phyloP scores from a whole-genome alignment of 495 filamentous ascomycete species.

The Penicillium cataractarum region DNA sequence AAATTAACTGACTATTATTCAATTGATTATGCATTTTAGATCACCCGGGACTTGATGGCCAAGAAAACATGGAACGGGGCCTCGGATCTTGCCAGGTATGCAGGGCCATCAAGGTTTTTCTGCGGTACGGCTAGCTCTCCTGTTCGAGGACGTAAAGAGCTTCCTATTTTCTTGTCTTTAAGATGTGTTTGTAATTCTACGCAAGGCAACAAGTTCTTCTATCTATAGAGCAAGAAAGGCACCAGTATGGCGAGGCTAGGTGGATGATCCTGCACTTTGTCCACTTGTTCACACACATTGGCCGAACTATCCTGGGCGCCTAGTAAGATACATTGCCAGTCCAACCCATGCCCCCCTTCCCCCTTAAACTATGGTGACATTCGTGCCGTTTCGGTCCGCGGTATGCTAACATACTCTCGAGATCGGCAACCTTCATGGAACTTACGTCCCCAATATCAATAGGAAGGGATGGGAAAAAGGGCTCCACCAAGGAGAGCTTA shows the following conservation, averaged over 20 bases:
- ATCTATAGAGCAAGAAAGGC: background rate
- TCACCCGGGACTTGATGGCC: background rate
- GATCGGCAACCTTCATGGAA: constrained; percentile 28
- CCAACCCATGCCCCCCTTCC: background rate
- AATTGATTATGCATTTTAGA: background rate
- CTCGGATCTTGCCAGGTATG: constrained; percentile 20
- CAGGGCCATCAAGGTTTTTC: constrained; percentile 11
- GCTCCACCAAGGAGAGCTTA: constrained; percentile 18
- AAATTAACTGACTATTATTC: too few species aligned
- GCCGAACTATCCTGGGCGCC: background rate
- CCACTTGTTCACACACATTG: background rate
- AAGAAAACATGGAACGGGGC: constrained; percentile 9
- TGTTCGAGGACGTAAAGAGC: background rate
- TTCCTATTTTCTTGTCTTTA: background rate
- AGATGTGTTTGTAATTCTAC: background rate
- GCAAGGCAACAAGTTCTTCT: background rate
- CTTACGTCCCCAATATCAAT: constrained; percentile 17
- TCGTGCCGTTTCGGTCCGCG: constrained; percentile 12
- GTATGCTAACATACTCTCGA: constrained; percentile 26
- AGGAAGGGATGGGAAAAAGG: constrained; percentile 17
- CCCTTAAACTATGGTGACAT: background rate
- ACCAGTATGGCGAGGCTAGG: background rate
- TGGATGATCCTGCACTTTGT: background rate
- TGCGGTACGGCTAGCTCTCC: background rate
- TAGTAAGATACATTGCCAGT: background rate